Evolutionary conservation across 805 yeast genomes (phyloP), one percentile per base, ranked within the genome.

Genomic region (Metschnikowia gruessii): DNA sequence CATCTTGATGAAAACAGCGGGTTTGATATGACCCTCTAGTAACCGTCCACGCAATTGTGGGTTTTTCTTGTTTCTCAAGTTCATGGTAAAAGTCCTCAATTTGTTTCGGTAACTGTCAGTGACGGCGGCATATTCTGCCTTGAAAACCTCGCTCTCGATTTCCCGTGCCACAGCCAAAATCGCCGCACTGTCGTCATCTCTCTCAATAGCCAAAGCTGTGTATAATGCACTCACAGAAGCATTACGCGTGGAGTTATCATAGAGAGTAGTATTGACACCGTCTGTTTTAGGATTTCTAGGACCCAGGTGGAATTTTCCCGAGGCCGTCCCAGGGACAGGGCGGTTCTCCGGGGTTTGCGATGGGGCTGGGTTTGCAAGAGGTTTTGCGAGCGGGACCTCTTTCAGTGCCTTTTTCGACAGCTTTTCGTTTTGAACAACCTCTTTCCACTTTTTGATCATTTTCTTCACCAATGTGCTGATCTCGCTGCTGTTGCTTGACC

Each of bases 401-500:
- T 40, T 46, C 13, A 46, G 36, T 19, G 52, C 34, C 39, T 67
- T 64, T 60, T 70, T 68, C 61, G 67, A 56, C 51, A 66, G 66
- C 64, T 83, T 85, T 56, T 84, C 86, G 50, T 72, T 74, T 37
- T 83, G 83, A 13, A 92, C 95, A 42, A 82, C 83, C 53, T 92
- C 97, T 61, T 89, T 89, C 99, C 99, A 94, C 31, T 76, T 73
- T 55, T 81, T 79, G 57, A 94, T 90, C 70, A 91, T 87, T 55
- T 80, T 81, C 64, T 87, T 87, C 31, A 92, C 98, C 34, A 86
- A 68, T 2, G 75, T 67, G 11, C 84, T 73, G 38, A 94, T 77
- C 55, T 90, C 95, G 18, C 77, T 51, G 64, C 86, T 87, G 26
- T 68, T 60, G 39, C 82, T 81, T 8, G 87, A 69, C 53, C 96